Percentiles rank a stretch among this genome's conserved stretches.
Conservation (phyloP, 2,329 filamentous ascomycete genomes). For the Emmonsiellopsis sp. region DNA sequence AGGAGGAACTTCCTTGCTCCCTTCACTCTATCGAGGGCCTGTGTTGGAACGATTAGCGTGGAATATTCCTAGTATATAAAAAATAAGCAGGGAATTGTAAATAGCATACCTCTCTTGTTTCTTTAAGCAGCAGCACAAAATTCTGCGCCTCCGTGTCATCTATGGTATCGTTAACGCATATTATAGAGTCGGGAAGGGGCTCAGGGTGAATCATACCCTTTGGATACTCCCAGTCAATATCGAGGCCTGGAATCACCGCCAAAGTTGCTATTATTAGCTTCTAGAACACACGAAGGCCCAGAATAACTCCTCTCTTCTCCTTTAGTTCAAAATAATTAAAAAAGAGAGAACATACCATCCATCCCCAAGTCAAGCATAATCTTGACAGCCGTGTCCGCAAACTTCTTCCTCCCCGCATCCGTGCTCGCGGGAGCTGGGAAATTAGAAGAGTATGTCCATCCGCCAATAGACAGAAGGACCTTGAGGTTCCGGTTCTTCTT, state of each 20-base stretch:
- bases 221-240: conserved; percentile 42
- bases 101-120: conserved; percentile 28
- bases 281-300: no score
- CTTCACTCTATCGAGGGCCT: conserved; percentile 9
- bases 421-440: conserved; percentile 62
- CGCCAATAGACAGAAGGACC: conserved; percentile 70
- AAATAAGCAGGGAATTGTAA: neutral
- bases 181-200: neutral
- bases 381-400: conserved; percentile 62
- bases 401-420: conserved; percentile 49
- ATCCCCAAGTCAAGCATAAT: conserved; percentile 75
- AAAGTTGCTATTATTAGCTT: neutral
- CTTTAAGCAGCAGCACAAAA: conserved; percentile 33
- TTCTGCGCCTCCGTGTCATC: conserved; percentile 35
- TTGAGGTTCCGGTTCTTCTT: conserved; percentile 67
- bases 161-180: conserved; percentile 6
- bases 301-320: neutral
- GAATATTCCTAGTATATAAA: neutral
- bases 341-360: conserved; percentile 26
- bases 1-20: conserved; percentile 37
- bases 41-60: neutral
- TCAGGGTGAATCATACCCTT: conserved; percentile 18
- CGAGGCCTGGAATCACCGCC: conserved; percentile 22
- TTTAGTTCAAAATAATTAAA: neutral
- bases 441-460: conserved; percentile 70